Evolutionary conservation across 2,329 filamentous ascomycete genomes (phyloP).

Genomic region (Cadophora malorum): DNA sequence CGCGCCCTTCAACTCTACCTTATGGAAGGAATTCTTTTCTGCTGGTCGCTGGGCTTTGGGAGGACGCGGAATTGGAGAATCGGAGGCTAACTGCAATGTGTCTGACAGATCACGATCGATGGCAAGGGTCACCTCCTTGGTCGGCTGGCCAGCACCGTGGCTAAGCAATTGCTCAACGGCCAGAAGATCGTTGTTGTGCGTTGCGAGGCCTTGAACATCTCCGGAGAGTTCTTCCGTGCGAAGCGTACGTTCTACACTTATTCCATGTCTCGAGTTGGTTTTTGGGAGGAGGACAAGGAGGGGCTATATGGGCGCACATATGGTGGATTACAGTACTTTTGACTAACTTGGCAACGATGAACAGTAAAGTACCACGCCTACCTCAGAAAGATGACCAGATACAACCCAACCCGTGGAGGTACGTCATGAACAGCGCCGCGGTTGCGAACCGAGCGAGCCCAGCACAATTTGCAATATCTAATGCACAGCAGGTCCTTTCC

Average conservation of each 20-base stretch:
- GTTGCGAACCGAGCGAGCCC: conserved; percentile 1
- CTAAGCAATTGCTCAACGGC: conserved; percentile 98
- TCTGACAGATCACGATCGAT: conserved; percentile 90
- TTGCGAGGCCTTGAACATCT: conserved; percentile 99
- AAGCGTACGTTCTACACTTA: conserved; percentile 82
- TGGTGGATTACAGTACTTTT: conserved; percentile 27
- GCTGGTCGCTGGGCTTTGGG: conserved; percentile 12
- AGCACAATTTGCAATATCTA: conserved; percentile 39
- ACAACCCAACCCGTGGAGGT: conserved; percentile 99
- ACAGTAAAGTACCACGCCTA: conserved; percentile 99
- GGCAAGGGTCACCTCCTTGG: conserved; percentile 99
- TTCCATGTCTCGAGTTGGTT: conserved; percentile 20
- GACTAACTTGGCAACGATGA: conserved; percentile 56
- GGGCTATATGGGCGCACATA: conserved; percentile 28
- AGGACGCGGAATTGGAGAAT: conserved; percentile 27
- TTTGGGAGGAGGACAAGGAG: conserved; percentile 25
- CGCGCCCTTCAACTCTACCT: conserved; percentile 23
- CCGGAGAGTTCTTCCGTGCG: conserved; percentile 99
- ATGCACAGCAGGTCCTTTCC: conserved; percentile 82
- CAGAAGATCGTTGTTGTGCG: conserved; percentile 99
- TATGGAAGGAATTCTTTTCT: conserved; percentile 14
- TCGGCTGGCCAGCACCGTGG: conserved; percentile 96
- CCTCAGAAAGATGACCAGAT: conserved; percentile 99
- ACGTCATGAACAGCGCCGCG: conserved; percentile 38
- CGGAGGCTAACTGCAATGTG: conserved; percentile 46